These are phyloP conservation scores for Uronychia binucleata DNA, from an alignment of 73 alveolate species.

Conservation along the genomic window DNA sequence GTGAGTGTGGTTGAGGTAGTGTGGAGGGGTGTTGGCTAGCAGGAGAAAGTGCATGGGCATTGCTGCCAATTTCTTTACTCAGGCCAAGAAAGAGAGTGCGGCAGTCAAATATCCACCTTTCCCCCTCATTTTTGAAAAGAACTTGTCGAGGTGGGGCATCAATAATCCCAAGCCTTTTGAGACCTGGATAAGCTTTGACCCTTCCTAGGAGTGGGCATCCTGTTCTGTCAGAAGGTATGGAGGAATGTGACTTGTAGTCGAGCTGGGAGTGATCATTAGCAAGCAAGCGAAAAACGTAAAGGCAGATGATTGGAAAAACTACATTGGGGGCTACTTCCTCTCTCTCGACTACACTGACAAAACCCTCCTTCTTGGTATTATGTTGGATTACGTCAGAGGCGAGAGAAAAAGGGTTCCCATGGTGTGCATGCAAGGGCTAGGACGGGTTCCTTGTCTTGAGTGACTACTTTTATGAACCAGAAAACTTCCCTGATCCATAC, in stretches of 20 bases:
- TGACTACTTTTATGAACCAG: conserved; percentile 45
- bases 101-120: conserved; percentile 25
- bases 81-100: conserved; percentile 25
- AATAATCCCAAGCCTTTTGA: not conserved
- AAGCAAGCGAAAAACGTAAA: conserved; percentile 56
- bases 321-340: conserved; percentile 80
- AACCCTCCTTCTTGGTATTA: not conserved
- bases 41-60: conserved; percentile 38
- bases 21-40: no score
- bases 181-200: conserved; percentile 13
- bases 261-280: conserved; percentile 76
- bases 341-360: conserved; percentile 80
- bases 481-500: conserved; percentile 72
- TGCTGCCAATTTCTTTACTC: conserved; percentile 42
- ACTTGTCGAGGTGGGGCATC: conserved; percentile 26
- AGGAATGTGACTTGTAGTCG: conserved; percentile 71
- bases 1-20: no score
- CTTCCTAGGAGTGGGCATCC: conserved; percentile 25
- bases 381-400: conserved; percentile 52
- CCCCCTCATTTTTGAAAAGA: conserved; percentile 35
- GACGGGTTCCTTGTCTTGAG: conserved; percentile 80
- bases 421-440: conserved; percentile 76
- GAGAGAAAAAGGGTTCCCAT: conserved; percentile 76
- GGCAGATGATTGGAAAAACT: conserved; percentile 68
- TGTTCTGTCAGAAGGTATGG: conserved; percentile 17